Evolutionary conservation across 1,139 yeast genomes (phyloP).

Genomic region (Magnusiomyces tetraspermus): DNA sequence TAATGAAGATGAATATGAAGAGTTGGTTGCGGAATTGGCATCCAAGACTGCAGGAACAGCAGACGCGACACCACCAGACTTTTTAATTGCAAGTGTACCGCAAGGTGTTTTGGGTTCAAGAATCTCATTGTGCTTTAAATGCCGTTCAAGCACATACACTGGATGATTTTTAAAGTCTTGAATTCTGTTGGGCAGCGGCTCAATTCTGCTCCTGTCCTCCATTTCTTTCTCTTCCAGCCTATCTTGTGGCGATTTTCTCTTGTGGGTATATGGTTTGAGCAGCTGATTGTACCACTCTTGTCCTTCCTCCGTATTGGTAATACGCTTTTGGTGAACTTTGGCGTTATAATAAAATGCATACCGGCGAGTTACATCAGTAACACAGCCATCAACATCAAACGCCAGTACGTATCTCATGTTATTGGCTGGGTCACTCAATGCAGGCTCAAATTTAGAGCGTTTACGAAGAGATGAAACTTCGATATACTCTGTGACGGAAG

Average conservation of each 20-base stretch:
- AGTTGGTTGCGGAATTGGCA: neutral
- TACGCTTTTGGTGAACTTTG: constrained; percentile 61
- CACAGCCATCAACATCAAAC: constrained; percentile 53
- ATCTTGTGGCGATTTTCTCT: constrained; percentile 37
- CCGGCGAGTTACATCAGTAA: constrained; percentile 76
- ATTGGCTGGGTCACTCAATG: constrained; percentile 49
- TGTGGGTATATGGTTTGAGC: constrained; percentile 23
- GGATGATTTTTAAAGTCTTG: constrained; percentile 87
- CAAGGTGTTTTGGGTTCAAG: constrained; percentile 62
- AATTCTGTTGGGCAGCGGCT: constrained; percentile 80
- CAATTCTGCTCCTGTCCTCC: constrained; percentile 53
- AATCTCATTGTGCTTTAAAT: constrained; percentile 61
- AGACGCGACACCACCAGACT: constrained; percentile 3
- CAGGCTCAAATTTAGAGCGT: constrained; percentile 68
- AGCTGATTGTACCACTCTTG: constrained; percentile 49
- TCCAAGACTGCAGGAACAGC: neutral
- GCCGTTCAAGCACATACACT: constrained; percentile 60
- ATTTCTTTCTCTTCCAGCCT: constrained; percentile 65
- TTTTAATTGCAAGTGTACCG: constrained; percentile 49
- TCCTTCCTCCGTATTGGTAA: constrained; percentile 46
- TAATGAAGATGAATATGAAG: neutral
- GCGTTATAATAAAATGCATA: constrained; percentile 66
- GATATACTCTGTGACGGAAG: constrained; percentile 52
- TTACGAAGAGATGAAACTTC: constrained; percentile 50
- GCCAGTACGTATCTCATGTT: constrained; percentile 68